Evolutionary conservation across 2,329 filamentous ascomycete species (phyloP).

Genomic region (Claviceps sp.): DNA sequence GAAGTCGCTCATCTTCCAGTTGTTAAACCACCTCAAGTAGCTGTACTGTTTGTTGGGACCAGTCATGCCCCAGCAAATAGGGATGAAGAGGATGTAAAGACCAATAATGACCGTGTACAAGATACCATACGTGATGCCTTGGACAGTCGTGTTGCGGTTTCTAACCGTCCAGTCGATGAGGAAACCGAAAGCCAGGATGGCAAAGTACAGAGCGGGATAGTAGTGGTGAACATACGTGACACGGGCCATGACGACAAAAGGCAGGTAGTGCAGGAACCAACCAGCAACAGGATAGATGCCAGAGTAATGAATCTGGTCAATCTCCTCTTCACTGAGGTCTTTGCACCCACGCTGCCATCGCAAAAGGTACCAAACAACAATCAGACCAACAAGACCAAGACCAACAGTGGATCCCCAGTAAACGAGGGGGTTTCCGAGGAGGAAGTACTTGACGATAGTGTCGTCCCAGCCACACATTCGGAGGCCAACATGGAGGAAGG

Average conservation of each 20-base stretch:
- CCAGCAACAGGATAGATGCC: slow-evolving; percentile 84
- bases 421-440: slow-evolving; percentile 88
- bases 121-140: slow-evolving; percentile 56
- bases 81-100: slow-evolving; percentile 81
- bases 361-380: slow-evolving; percentile 74
- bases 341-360: slow-evolving; percentile 92
- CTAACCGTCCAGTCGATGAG: slow-evolving; percentile 71
- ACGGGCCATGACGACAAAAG: slow-evolving; percentile 94
- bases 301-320: slow-evolving; percentile 91
- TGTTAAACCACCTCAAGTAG: slow-evolving; percentile 87
- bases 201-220: slow-evolving; percentile 96
- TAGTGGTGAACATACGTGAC: slow-evolving; percentile 99
- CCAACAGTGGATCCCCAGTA: slow-evolving; percentile 89
- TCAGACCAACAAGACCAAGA: slow-evolving; percentile 56
- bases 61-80: slow-evolving; percentile 92
- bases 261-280: slow-evolving; percentile 93
- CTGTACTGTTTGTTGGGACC: slow-evolving; percentile 72
- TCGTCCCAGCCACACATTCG: slow-evolving; percentile 99
- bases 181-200: slow-evolving; percentile 82
- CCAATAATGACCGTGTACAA: slow-evolving; percentile 65
- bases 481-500: slow-evolving; percentile 83
- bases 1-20: slow-evolving; percentile 67
- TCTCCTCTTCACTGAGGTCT: slow-evolving; percentile 65
- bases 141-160: slow-evolving; percentile 47
- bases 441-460: slow-evolving; percentile 91